These are phyloP conservation scores for Pythium aquatile DNA, from an alignment of 352 stramenopile species.

Conservation along the genomic window DNA sequence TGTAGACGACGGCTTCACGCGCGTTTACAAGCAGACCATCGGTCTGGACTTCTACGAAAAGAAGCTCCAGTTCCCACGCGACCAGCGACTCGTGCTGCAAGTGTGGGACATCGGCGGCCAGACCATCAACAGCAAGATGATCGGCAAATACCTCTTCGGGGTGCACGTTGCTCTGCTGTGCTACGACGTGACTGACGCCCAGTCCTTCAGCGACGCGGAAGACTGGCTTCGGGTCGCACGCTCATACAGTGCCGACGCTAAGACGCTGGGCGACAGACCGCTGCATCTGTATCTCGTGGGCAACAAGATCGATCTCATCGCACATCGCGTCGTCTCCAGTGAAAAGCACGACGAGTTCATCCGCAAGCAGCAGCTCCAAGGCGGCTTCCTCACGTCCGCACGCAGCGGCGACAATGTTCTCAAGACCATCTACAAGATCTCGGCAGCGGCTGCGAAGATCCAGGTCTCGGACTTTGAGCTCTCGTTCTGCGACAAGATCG, in stretches of 20 bases:
- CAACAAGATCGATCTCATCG: slow-evolving; percentile 88
- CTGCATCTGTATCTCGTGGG: slow-evolving; percentile 75
- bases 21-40: slow-evolving; percentile 87
- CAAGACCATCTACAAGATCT: slow-evolving; percentile 77
- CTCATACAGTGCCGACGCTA: slow-evolving; percentile 21
- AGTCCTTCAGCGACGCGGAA: slow-evolving; percentile 79
- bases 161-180: slow-evolving; percentile 79
- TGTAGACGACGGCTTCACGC: slow-evolving; percentile 74
- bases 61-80: slow-evolving; percentile 68
- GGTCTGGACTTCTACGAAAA: slow-evolving; percentile 89
- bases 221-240: slow-evolving; percentile 69
- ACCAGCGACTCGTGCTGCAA: slow-evolving; percentile 74
- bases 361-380: slow-evolving; percentile 47
- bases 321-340: slow-evolving; percentile 62
- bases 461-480: slow-evolving; percentile 79
- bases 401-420: slow-evolving; percentile 84
- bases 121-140: slow-evolving; percentile 87
- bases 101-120: slow-evolving; percentile 90
- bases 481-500: slow-evolving; percentile 72
- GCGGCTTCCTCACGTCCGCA: slow-evolving; percentile 81
- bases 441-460: slow-evolving; percentile 61
- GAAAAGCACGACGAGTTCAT: slow-evolving; percentile 81
- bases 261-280: slow-evolving; percentile 28
- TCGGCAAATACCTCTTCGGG: slow-evolving; percentile 82
- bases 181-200: slow-evolving; percentile 85